Evolutionary conservation across 768 basidiomycete species (phyloP), one percentile per base, ranked within the genome.

Genomic region (Tricholoma flavovirens): DNA sequence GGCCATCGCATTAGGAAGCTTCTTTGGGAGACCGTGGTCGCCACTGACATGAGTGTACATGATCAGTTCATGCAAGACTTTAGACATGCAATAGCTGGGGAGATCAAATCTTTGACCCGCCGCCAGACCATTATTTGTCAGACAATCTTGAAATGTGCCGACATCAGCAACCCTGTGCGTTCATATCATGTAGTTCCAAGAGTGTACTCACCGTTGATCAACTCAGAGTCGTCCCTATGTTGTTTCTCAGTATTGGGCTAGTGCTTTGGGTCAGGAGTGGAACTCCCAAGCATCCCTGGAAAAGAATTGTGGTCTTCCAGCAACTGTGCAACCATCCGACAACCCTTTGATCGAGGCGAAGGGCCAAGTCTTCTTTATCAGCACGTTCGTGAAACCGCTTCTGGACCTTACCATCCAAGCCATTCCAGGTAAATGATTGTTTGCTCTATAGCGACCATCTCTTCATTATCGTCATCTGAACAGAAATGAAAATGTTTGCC

Each of bases 141-240:
- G 64, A 89, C 90, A 3, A 73, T 99, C 51, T 85, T 99, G 69
- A 98, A 99, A 71, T 97, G 95, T 65, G 94, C 96, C 15, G 97
- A 99, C 73, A 98, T 99, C 65, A 94, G 92, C 68, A 99, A 99
- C 69, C 96, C 97, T 14, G 94, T 97, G 68, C 61, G 94, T 82
- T 15, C 29, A 49, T 35, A 50, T 50, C 42, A 48, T 54, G n/a
- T 6, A 38, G 12, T 60, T 35, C 51, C 46, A n/a, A 49, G 36
- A 30, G 35, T 40, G 49, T 51, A 33, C 33, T 45, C 17, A 43
- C 10, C 24, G 8, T 54, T 51, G 53, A 48, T 7, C 55, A 43
- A 32, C 64, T 12, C 49, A 98, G 95, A 87, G 88, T 60, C 93
- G 96, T 17, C 96, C 97, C 1, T 90, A 92, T 60, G 75, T 83